Evolutionary conservation across 1,284 basidiomycete species (phyloP), one percentile per base, ranked within the genome.

Genomic region (Nidula niveotomentosa): DNA sequence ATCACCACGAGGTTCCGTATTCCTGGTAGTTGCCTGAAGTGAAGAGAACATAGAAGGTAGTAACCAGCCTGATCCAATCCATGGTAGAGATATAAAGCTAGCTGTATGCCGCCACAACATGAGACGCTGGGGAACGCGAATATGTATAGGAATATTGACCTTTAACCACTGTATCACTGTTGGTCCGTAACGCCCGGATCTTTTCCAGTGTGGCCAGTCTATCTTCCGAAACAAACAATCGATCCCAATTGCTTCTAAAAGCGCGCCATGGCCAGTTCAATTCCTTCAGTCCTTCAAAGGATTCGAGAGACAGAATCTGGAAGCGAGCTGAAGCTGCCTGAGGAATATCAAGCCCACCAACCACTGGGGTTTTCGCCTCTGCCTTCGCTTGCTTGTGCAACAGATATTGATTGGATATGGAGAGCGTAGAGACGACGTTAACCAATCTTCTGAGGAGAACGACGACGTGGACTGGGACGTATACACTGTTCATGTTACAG

Each of bases 391-490:
- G 66, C 59, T 67, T 65, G 55, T 66, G 66, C 36, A 73, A 61
- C 43, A 84, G 62, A 62, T 86, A 88, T 39, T 88, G 84, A 61
- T 81, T 81, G 2, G 88, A 83, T 41, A 90, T 79, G 0, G 86
- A 86, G 33, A 88, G 68, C 0, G 83, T 75, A 0, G 86, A 88
- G 47, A 90, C 75, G 41, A 81, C 81, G 60, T 88, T 86, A 57
- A 85, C 79, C 44, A 91, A 71, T 56, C 87, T 75, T 55, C 80
- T 85, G 57, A 90, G 72, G 48, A 90, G 68, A 41, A 79, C 68
- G 55, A 78, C 75, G 60, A 90, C 80, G 53, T 83, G 83, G 45
- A 77, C 71, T 30, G 76, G 83, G 61, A 88, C 73, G 65, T 80
- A 84, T 55, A 86, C 70, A 60, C 72, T 80, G 68, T 74, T 78